Evolutionary conservation across 495 filamentous ascomycete species (phyloP).

Genomic region (Paragyromitra xinjiangensis): DNA sequence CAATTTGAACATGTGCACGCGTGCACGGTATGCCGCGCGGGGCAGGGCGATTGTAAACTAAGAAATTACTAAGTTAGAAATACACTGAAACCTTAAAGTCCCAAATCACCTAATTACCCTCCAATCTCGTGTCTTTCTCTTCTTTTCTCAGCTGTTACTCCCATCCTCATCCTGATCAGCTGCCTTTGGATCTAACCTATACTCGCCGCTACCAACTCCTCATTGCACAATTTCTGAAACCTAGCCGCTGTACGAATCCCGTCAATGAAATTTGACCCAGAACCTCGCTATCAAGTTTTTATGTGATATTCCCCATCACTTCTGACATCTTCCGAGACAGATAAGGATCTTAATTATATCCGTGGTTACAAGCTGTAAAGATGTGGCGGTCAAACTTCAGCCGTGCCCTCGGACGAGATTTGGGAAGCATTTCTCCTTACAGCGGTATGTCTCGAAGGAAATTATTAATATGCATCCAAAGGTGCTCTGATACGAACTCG

Average conservation of each 20-base stretch:
- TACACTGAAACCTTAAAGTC: neutral
- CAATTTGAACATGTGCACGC: too few species aligned
- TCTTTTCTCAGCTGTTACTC: neutral
- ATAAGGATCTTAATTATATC: neutral
- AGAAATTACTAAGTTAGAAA: neutral
- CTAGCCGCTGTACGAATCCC: neutral
- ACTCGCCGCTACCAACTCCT: neutral
- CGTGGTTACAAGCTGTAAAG: neutral
- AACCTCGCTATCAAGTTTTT: neutral
- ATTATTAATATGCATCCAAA: neutral
- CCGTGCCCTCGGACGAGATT: slow-evolving; percentile 20
- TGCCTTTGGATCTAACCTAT: neutral
- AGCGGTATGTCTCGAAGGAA: slow-evolving; percentile 9
- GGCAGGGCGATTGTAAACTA: neutral
- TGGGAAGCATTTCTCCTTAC: neutral
- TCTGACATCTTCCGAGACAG: neutral
- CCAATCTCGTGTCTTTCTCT: neutral
- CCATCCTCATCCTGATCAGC: neutral
- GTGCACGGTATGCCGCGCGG: too few species aligned
- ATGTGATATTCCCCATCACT: too few species aligned
- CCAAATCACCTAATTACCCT: neutral
- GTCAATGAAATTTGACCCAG: neutral
- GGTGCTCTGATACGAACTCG: neutral
- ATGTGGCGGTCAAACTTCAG: slow-evolving; percentile 30
- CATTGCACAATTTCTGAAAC: neutral